Evolutionary conservation across 106 monocot species (phyloP), one percentile per base, ranked within the genome.

Genomic region (Dioscorea zingiberensis): DNA sequence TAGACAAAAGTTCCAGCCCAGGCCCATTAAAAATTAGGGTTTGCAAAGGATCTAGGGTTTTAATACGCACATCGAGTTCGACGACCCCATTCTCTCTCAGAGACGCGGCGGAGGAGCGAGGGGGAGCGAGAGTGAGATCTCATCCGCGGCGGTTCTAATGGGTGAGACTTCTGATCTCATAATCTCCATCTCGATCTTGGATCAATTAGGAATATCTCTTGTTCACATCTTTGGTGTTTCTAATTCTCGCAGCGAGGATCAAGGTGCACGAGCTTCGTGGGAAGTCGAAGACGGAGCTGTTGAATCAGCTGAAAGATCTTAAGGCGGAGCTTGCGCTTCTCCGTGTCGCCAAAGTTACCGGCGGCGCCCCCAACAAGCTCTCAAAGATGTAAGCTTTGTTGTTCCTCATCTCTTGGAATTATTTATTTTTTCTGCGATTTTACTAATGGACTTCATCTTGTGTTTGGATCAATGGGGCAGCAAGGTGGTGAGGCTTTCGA

Each of bases 321-420:
- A 88, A 84, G 76, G 70, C 73, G 30, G 88, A 88, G 66, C 84
- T 88, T 12, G 68, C 88, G 44, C 73, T 84, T 23, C 83, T 88
- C 55, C 84, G 88, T 22, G 88, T 88, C 27, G 84, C 88, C 49
- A 88, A 88, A 66, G 84, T 84, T 67, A 88, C 88, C 13, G 84
- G 88, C 16, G 88, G 84, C 26, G 88, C 88, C 21, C 84, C 88
- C 22, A 84, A 88, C 76, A 88, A 88, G 76, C 81, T 88, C 12
- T 88, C 88, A 2, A 88, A 88, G 73, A 88, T 88, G 88, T 88
- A 76, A 28, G 17, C 49, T 38, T 7, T 38, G 18, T 3, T 7
- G 12, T 44, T 1, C 23, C 23, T 5, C 0, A 27, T n/a, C 4
- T 11, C 4, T 47, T 45, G 18, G 12, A 13, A 15, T 47, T 58